Conservation (phyloP, 768 basidiomycete genomes). For the Gyrodon lividus region DNA sequence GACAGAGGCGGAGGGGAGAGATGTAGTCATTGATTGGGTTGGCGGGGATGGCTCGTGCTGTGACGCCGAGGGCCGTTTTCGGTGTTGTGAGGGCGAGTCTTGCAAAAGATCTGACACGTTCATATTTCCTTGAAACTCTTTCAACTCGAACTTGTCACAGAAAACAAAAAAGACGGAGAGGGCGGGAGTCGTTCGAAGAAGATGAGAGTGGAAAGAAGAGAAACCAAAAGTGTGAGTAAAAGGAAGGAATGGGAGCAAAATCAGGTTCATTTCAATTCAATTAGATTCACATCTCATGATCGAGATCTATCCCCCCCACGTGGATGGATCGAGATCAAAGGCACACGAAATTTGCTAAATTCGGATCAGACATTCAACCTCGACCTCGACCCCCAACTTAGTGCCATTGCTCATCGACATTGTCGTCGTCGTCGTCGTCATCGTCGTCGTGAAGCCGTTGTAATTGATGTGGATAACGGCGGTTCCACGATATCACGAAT, state of each 20-base stretch:
- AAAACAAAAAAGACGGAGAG: neutral
- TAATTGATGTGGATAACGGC: too few relatives aligned
- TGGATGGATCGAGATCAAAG: slow-evolving; percentile 32
- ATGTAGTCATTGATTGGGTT: slow-evolving; percentile 26
- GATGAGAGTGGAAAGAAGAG: slow-evolving; percentile 30
- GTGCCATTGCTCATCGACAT: too few relatives aligned
- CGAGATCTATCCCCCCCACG: slow-evolving; percentile 29
- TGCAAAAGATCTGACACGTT: slow-evolving; percentile 70
- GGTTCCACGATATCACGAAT: too few relatives aligned
- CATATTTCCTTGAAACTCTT: slow-evolving; percentile 36
- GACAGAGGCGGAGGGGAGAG: slow-evolving; percentile 28
- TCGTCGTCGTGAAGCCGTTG: too few relatives aligned
- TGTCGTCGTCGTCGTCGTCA: too few relatives aligned
- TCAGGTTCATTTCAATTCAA: slow-evolving; percentile 32
- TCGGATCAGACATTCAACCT: neutral
- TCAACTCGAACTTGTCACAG: neutral
- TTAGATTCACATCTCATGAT: slow-evolving; percentile 34
- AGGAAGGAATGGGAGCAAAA: slow-evolving; percentile 27
- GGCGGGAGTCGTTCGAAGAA: slow-evolving; percentile 10
- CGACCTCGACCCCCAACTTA: too few relatives aligned
- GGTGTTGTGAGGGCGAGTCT: slow-evolving; percentile 64
- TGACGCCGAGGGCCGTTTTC: slow-evolving; percentile 29
- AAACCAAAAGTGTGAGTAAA: slow-evolving; percentile 28
- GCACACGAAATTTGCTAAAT: slow-evolving; percentile 10
- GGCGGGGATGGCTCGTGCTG: slow-evolving; percentile 26